Conservation (phyloP, 257 asterid genomes). For the Dorcoceras hygrometricum region DNA sequence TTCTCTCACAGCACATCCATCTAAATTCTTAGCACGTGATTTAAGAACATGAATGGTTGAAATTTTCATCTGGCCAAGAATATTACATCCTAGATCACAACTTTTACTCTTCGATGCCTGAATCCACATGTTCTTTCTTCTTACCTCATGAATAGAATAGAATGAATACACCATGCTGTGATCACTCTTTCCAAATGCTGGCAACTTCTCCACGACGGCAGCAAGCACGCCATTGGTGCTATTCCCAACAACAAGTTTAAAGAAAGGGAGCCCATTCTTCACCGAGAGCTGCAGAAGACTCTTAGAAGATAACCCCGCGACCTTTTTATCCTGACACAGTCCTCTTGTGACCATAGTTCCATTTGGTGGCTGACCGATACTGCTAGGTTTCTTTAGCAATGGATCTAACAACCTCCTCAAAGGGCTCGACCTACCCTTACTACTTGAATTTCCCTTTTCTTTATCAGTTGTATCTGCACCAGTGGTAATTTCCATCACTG, state of each 20-base stretch:
- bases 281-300: conserved; percentile 77
- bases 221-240: conserved; percentile 64
- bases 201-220: conserved; percentile 61
- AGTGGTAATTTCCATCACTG: conserved; percentile 35
- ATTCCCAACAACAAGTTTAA: conserved; percentile 66
- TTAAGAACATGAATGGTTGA: conserved; percentile 34
- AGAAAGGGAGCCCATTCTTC: conserved; percentile 74
- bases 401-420: conserved; percentile 87
- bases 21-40: conserved; percentile 18
- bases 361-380: conserved; percentile 27
- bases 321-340: conserved; percentile 39
- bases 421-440: conserved; percentile 71
- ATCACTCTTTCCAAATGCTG: conserved; percentile 49
- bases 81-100: conserved; percentile 56
- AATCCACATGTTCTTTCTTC: conserved; percentile 80
- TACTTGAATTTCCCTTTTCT: conserved; percentile 44
- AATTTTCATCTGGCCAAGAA: conserved; percentile 73
- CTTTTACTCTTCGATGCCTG: conserved; percentile 67
- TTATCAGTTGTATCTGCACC: conserved; percentile 32
- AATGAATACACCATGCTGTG: conserved; percentile 59
- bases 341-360: conserved; percentile 30
- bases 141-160: conserved; percentile 73
- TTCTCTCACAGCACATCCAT: conserved; percentile 43
- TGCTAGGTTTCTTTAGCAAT: conserved; percentile 50
- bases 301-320: conserved; percentile 37